phyloP scores from a whole-genome alignment of 2,329 filamentous ascomycete species.

The Hypoxylon sp. region DNA sequence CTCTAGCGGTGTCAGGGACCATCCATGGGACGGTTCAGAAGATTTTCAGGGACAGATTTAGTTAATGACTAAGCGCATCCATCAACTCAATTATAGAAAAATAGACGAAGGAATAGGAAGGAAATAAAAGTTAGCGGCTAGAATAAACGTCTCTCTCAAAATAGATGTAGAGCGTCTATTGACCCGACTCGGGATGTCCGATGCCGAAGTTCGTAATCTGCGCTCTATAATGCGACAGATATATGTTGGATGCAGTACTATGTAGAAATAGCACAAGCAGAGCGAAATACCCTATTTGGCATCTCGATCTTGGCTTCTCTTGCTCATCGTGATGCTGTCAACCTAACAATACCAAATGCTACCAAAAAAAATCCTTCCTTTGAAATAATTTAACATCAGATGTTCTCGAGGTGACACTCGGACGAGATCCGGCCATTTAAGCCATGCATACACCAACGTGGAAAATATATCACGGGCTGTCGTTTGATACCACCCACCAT shows the following conservation, averaged over 20 bases:
- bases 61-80: constrained; percentile 22
- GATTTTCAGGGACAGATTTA: constrained; percentile 28
- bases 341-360: constrained; percentile 18
- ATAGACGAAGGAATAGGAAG: neutral
- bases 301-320: constrained; percentile 35
- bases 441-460: constrained; percentile 19
- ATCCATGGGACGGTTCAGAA: constrained; percentile 16
- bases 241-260: constrained; percentile 8
- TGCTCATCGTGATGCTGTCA: constrained; percentile 16
- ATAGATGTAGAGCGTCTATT: neutral
- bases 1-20: constrained; percentile 21
- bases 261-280: constrained; percentile 10
- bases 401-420: constrained; percentile 25
- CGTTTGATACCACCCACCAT: constrained; percentile 31
- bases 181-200: neutral
- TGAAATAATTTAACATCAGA: constrained; percentile 24
- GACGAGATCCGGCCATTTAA: constrained; percentile 37
- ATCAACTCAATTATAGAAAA: constrained; percentile 2
- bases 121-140: neutral
- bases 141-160: neutral
- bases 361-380: constrained; percentile 19
- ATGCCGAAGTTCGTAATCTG: neutral
- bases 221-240: neutral
- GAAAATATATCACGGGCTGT: constrained; percentile 14
- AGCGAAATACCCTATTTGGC: constrained; percentile 20